These are phyloP conservation scores for Luffa aegyptiaca DNA, from an alignment of 306 rosid species.

Conservation along the genomic window DNA sequence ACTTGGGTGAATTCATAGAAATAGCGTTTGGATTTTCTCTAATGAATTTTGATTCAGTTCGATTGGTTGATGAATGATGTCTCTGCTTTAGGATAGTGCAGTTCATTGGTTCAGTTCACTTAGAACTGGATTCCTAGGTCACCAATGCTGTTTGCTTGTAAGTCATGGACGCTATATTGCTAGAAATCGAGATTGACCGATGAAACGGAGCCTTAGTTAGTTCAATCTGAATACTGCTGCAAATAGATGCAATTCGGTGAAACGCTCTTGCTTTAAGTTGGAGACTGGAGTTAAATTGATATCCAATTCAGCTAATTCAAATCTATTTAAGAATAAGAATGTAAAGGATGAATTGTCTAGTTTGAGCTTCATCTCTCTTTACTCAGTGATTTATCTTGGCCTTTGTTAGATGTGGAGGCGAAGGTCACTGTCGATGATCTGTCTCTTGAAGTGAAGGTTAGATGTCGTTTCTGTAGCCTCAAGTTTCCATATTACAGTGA, in stretches of 20 bases:
- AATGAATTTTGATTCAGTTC: neutral
- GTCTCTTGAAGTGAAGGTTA: conserved; percentile 58
- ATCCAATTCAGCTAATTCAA: neutral
- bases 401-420: conserved; percentile 24
- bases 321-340: neutral
- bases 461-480: conserved; percentile 13
- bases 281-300: neutral
- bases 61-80: neutral
- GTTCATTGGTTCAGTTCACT: neutral
- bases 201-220: neutral
- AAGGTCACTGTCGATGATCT: conserved; percentile 29
- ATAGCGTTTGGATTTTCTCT: neutral
- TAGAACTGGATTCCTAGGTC: neutral
- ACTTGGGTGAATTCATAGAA: neutral
- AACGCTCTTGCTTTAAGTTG: neutral
- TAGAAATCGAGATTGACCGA: neutral
- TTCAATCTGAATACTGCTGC: neutral
- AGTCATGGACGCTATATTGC: neutral
- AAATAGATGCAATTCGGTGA: neutral
- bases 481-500: neutral
- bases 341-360: neutral
- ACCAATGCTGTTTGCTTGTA: neutral
- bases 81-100: neutral
- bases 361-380: neutral
- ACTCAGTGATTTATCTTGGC: neutral